Evolutionary conservation across 129 eudicot species (phyloP), one percentile per base, ranked within the genome.

Genomic region (Flaveria ramosissima): DNA sequence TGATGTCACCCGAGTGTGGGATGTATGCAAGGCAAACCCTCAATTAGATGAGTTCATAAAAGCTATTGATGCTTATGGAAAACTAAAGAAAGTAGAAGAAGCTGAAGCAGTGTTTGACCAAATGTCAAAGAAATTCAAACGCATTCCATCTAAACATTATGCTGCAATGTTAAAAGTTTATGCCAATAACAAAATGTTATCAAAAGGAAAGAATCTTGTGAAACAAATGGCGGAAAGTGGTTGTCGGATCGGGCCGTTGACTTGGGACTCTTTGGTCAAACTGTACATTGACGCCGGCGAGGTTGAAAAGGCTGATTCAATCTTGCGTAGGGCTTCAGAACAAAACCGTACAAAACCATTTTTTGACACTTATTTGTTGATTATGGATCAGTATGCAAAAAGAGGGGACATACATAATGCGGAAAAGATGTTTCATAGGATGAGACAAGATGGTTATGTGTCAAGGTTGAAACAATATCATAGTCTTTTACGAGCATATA

Each of bases 1-100:
- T 32, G 92, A 91, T 12, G 98, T 94, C 43, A 81, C 30, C 23
- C 82, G 96, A 75, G 73, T 91, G 65, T 94, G 97, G 98, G 70
- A 80, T 26, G 50, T 80, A n/a, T 87, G 93, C 56, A 73, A 86
- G 77, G 27, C 88, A 1, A 83, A 83, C 26, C 84, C 92, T 48
- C 78, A 60, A 11, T 7, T 63, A 1, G 52, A n/a, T 0, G 98
- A 94, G 23, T 87, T 72, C 70, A 16, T 81, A 52, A 73, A 82
- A 73, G 96, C 90, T 6, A 84, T 94, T 39, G 84, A 79, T 65
- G 96, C 98, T 27, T 94, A 80, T 83, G 98, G 96, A n/a, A 86
- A 72, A 57, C 88, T 94, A 24, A 83, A 88, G 42, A 86, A 83
- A 41, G 43, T 89, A 27, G 96, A 85, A 68, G 84, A 91, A 72